Evolutionary conservation across 345 rosid species (phyloP), one percentile per base, ranked within the genome.

Genomic region (Rhodomyrtus tomentosa): DNA sequence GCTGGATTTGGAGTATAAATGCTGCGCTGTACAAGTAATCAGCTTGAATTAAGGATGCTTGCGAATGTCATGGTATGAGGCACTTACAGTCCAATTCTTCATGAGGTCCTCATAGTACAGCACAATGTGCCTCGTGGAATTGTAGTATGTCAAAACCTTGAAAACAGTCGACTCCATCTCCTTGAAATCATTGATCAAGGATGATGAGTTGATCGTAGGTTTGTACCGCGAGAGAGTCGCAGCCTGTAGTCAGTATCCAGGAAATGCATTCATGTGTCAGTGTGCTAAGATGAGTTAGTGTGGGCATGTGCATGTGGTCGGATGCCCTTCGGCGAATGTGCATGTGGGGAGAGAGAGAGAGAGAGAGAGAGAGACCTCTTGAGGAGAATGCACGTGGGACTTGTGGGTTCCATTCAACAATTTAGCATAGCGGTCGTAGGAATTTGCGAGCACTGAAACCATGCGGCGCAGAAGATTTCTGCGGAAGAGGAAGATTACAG

Each of bases 381-480:
- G 89, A 21, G 45, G 83, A 18, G 97, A 94, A 91, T 96, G 99
- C 87, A 96, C 99, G 87, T 96, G 99, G 87, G 99, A 93, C 90
- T 94, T 94, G 87, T 96, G 99, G 84, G 95, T 94, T 83, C 99
- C 99, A 87, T 96, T 95, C 91, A 96, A 90, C 82, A 93, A 87
- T 92, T 94, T 96, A 72, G 98, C 98, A 84, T 89, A 81, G 38
- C 94, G 95, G 59, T 96, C 99, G 86, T 93, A 91, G 82, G 98
- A 93, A 90, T 96, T 96, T 7, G 98, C 96, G 53, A 93, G 86
- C 83, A 94, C 87, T 49, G 99, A 96, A 86, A 96, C 95, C 97
- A 94, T 90, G 80, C 99, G 93, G 36, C 98, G 93, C 81, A 96
- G 84, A 80, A 92, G 90, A 87, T 96, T 95, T 89, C 90, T 92